phyloP scores from a whole-genome alignment of 2,329 filamentous ascomycete species.

The Cytospora piceicola region DNA sequence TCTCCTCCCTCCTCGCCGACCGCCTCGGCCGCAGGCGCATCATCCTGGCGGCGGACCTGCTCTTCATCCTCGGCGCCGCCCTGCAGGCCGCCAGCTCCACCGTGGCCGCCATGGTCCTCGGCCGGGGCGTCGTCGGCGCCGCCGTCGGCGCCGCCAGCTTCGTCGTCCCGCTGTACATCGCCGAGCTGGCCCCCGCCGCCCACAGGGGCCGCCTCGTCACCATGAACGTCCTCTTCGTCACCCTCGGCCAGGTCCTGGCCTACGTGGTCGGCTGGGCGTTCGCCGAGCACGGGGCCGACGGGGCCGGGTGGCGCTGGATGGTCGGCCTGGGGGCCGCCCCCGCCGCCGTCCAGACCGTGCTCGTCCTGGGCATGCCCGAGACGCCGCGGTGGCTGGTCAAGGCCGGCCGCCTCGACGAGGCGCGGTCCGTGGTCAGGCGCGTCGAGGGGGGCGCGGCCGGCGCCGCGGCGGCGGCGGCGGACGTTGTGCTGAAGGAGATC shows the following conservation, averaged over 20 bases:
- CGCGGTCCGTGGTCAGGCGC: conserved; percentile 65
- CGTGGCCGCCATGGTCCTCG: conserved; percentile 68
- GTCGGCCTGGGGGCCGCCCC: conserved; percentile 83
- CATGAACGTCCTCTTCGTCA: conserved; percentile 81
- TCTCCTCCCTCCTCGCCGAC: conserved; percentile 68
- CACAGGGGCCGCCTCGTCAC: conserved; percentile 81
- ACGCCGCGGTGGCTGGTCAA: conserved; percentile 87
- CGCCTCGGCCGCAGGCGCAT: conserved; percentile 63
- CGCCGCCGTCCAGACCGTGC: conserved; percentile 68
- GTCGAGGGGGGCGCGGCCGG: conserved; percentile 59
- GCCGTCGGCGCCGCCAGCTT: conserved; percentile 79
- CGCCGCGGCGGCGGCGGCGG: conserved; percentile 51
- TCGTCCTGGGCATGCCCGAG: conserved; percentile 79
- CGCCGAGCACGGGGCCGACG: conserved; percentile 53
- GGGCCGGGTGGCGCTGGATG: conserved; percentile 84
- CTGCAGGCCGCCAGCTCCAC: conserved; percentile 63
- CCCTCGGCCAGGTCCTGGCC: conserved; percentile 84
- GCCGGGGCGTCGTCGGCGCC: conserved; percentile 70
- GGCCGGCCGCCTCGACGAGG: conserved; percentile 63
- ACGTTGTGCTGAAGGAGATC: conserved; percentile 68
- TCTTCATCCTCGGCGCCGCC: conserved; percentile 71
- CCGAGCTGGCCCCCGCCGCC: conserved; percentile 78
- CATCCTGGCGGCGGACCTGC: conserved; percentile 64
- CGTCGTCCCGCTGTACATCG: conserved; percentile 85
- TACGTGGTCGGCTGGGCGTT: conserved; percentile 84